phyloP scores from a whole-genome alignment of 2,329 filamentous ascomycete species.

The Pyrenophora graminea region DNA sequence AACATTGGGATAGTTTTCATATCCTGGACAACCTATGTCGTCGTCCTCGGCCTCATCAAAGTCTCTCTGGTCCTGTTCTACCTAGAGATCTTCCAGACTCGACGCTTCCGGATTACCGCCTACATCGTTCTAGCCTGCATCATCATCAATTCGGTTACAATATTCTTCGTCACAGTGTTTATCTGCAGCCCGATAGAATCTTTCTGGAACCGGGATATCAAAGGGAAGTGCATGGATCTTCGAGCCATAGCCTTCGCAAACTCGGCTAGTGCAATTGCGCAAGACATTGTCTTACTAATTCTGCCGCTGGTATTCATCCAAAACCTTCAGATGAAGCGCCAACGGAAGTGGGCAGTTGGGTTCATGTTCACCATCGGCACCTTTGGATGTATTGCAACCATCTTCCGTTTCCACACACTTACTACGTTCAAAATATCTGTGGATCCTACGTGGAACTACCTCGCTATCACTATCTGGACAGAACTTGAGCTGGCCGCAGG shows the following conservation, averaged over 20 bases:
- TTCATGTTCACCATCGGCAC: constrained; percentile 36
- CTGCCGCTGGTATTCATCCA: constrained; percentile 29
- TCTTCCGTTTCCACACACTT: constrained; percentile 30
- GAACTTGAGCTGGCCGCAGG: constrained; percentile 30
- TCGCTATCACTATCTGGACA: constrained; percentile 30
- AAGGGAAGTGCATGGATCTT: constrained; percentile 29
- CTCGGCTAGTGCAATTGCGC: constrained; percentile 27
- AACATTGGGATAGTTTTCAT: constrained; percentile 20
- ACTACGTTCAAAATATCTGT: constrained; percentile 27
- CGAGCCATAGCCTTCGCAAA: constrained; percentile 29
- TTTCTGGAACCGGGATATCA: constrained; percentile 36
- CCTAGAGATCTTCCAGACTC: constrained; percentile 34
- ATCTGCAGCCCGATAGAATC: constrained; percentile 28
- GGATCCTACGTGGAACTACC: constrained; percentile 37
- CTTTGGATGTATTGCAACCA: constrained; percentile 34
- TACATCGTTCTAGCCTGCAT: constrained; percentile 24
- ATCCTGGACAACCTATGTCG: constrained; percentile 23
- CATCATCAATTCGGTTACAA: constrained; percentile 18
- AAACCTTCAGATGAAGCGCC: constrained; percentile 28
- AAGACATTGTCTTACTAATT: constrained; percentile 32
- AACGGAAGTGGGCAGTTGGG: constrained; percentile 27
- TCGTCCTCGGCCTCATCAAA: constrained; percentile 32
- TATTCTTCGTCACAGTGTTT: constrained; percentile 29
- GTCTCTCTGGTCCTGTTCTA: constrained; percentile 34
- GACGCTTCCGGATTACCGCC: constrained; percentile 19